Evolutionary conservation across 768 basidiomycete species (phyloP), one percentile per base, ranked within the genome.

Genomic region (Podaxis carcinomalis): DNA sequence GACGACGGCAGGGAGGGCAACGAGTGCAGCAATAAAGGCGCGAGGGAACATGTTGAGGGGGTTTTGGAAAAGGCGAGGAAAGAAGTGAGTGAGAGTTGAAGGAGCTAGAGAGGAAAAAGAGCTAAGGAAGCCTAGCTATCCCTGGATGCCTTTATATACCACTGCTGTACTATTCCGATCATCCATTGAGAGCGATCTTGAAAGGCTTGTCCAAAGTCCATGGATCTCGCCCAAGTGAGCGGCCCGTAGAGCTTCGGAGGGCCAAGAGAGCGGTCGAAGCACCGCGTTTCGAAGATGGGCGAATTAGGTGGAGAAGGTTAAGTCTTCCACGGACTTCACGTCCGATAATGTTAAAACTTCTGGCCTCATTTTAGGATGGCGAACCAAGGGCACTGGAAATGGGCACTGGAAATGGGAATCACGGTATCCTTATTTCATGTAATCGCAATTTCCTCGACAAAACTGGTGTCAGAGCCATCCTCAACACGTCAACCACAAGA

Each of bases 11-110:
- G 59, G 59, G 36, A 61, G 46, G 46, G 52, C 46, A 14, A 61
- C 52, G 42, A 61, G 59, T 27, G 25, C 62, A 44, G 62, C 54
- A 25, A 53, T 44, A 35, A 61, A 58, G 58, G 61, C n/a, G 42
- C 66, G 59, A 55, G 57, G 51, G 58, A 68, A 61, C 66, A 67
- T 66, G 9, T 16, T 64, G 51, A 6, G 10, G 39, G 5, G 35
- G 23, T 28, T 21, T 19, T 56, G 25, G 25, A 16, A 37, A 55
- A 49, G 50, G 39, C 27, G 14, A 37, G 40, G 40, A 23, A 7
- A 35, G 23, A 32, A 62, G 57, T 56, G 32, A 36, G 21, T 35
- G 39, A n/a, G 25, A n/a, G 46, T n/a, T 37, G 49, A n/a, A 42
- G 23, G 28, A 13, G 51, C 42, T 35, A 11, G 16, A 58, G n/a